Percentiles rank a stretch among this genome's conserved stretches.
Evolutionary conservation across 2,329 filamentous ascomycete species (phyloP).

Genomic region (Metarhizium album): DNA sequence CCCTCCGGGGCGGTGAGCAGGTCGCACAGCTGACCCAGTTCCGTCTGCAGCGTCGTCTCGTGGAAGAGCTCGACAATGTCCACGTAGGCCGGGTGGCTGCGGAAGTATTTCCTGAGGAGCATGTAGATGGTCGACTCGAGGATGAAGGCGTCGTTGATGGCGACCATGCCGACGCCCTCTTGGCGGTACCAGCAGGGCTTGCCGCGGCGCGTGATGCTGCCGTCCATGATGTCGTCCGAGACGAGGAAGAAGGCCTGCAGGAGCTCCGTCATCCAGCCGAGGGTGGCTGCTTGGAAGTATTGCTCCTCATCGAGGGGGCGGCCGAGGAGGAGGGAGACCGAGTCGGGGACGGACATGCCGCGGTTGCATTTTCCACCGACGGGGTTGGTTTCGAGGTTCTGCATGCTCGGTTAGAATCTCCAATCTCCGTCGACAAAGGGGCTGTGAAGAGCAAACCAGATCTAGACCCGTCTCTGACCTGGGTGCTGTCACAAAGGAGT

Average conservation of each 20-base stretch:
- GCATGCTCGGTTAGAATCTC: not conserved
- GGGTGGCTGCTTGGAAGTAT: constrained; percentile 76
- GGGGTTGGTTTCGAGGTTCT: constrained; percentile 79
- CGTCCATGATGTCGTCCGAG: constrained; percentile 97
- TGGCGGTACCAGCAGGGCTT: constrained; percentile 95
- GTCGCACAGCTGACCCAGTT: constrained; percentile 90
- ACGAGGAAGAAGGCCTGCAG: constrained; percentile 99
- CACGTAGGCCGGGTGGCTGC: constrained; percentile 73
- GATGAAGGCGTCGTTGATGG: constrained; percentile 98
- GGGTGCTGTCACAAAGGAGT: no score
- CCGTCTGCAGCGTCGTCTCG: constrained; percentile 86
- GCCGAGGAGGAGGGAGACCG: constrained; percentile 65
- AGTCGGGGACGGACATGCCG: constrained; percentile 95
- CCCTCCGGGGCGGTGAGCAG: constrained; percentile 94
- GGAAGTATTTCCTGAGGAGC: constrained; percentile 90
- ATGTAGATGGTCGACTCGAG: constrained; percentile 85
- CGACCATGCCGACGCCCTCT: constrained; percentile 81
- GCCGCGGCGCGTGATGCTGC: constrained; percentile 86
- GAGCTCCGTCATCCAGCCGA: constrained; percentile 97
- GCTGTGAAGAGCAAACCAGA: no score
- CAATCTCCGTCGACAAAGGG: no score
- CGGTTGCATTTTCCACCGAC: constrained; percentile 97
- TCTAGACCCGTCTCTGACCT: no score
- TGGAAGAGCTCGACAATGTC: constrained; percentile 95
- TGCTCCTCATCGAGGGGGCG: constrained; percentile 65